phyloP scores from a whole-genome alignment of 2,329 filamentous ascomycete species.

The Ophiostoma pallidulum region DNA sequence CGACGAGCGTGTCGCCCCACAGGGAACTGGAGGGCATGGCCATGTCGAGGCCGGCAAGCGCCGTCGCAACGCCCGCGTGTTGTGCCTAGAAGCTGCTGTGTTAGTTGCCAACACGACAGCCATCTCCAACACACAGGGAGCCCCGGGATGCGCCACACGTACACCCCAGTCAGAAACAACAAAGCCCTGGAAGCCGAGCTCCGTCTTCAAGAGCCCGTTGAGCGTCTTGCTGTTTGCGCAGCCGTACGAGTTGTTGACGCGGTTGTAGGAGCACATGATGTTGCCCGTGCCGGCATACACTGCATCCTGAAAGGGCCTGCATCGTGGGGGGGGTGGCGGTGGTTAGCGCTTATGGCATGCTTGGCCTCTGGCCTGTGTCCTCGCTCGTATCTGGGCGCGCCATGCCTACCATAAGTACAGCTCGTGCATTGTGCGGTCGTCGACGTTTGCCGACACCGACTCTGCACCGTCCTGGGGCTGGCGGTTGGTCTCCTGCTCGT shows the following conservation, averaged over 20 bases:
- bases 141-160: no score
- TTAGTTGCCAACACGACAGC: no score
- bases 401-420: conserved; percentile 39
- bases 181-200: conserved; percentile 52
- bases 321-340: no score
- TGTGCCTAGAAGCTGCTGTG: conserved; percentile 48
- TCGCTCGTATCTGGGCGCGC: no score
- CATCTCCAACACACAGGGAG: no score
- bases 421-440: conserved; percentile 35
- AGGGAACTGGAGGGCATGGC: conserved; percentile 47
- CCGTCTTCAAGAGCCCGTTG: conserved; percentile 55
- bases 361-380: conserved; percentile 36
- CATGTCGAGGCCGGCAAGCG: conserved; percentile 61
- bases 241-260: conserved; percentile 58
- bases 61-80: conserved; percentile 51
- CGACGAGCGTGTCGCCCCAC: conserved; percentile 45
- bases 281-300: conserved; percentile 48
- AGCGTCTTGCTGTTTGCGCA: conserved; percentile 58
- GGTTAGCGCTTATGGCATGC: no score
- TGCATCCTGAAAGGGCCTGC: conserved; percentile 44
- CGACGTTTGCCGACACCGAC: conserved; percentile 31
- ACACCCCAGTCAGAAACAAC: conserved; percentile 55
- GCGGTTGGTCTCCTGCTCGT: conserved; percentile 35
- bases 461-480: conserved; percentile 45
- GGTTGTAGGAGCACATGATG: conserved; percentile 56